Conservation (phyloP, 768 basidiomycete genomes). For the Suillus lakei region DNA sequence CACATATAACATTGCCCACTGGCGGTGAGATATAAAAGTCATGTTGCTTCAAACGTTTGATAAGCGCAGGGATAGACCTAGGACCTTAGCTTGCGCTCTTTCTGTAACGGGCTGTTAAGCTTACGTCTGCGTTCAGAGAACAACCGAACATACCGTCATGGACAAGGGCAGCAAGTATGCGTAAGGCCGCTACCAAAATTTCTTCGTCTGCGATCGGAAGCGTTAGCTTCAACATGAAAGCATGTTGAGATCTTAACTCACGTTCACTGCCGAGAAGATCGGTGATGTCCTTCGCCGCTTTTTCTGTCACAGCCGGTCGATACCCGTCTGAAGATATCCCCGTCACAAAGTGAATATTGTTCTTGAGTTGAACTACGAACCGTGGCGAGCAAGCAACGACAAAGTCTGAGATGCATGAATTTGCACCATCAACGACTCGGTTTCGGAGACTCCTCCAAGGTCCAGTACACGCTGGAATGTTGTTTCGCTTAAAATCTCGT, state of each 20-base stretch:
- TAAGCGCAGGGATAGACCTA: neutral
- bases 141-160: neutral
- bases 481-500: conserved; percentile 2
- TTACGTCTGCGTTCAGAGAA: neutral
- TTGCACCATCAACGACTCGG: conserved; percentile 5
- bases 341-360: neutral
- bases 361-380: neutral
- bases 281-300: conserved; percentile 2
- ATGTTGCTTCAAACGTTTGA: conserved; percentile 3
- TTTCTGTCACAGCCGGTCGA: conserved; percentile 3
- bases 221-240: neutral
- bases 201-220: neutral
- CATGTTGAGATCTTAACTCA: neutral
- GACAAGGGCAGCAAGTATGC: conserved; percentile 12
- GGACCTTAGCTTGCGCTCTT: neutral
- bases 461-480: conserved; percentile 9
- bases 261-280: conserved; percentile 2
- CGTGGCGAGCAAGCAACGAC: conserved; percentile 3
- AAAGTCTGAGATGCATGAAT: conserved; percentile 10
- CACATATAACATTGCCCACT: conserved; percentile 9
- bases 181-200: conserved; percentile 5
- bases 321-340: neutral
- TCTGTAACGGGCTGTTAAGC: neutral
- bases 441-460: conserved; percentile 1
- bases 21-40: conserved; percentile 12